A percentile compares a stretch with the other conserved stretches of the same genome.
Conservation (phyloP, 225 moss, liverwort and hornwort genomes). For the Polytrichum formosum region DNA sequence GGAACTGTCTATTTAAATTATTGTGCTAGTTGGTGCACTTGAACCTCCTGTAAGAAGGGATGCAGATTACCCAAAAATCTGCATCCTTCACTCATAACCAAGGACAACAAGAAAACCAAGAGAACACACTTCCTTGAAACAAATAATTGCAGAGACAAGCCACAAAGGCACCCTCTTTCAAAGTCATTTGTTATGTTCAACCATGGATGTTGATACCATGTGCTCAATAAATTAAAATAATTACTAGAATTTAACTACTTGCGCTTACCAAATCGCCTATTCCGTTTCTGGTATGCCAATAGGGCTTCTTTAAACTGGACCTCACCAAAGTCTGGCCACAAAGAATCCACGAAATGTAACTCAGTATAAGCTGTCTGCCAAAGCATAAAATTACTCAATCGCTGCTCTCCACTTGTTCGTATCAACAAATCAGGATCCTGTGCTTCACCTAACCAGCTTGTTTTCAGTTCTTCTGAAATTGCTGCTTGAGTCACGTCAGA, state of each 20-base stretch:
- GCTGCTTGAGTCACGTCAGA: slow-evolving; percentile 64
- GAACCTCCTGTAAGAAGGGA: too few species aligned
- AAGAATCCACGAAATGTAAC: slow-evolving; percentile 68
- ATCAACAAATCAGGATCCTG: slow-evolving; percentile 87
- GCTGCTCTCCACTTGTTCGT: slow-evolving; percentile 94
- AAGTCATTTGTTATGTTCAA: too few species aligned
- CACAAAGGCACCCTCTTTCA: too few species aligned
- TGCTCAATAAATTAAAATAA: background rate
- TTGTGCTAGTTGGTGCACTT: too few species aligned
- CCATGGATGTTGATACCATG: too few species aligned
- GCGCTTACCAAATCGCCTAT: slow-evolving; percentile 71
- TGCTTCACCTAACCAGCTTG: slow-evolving; percentile 75
- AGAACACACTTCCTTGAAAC: too few species aligned
- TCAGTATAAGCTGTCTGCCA: slow-evolving; percentile 94
- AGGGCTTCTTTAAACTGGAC: slow-evolving; percentile 67
- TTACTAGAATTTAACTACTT: slow-evolving; percentile 13
- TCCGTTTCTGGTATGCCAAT: slow-evolving; percentile 64
- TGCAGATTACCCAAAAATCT: too few species aligned
- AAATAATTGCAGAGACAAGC: too few species aligned
- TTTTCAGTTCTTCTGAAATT: slow-evolving; percentile 56
- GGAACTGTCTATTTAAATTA: too few species aligned
- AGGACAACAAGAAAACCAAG: too few species aligned
- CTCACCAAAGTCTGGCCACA: slow-evolving; percentile 86
- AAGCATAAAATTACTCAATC: slow-evolving; percentile 89
- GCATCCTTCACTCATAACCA: too few species aligned